Evolutionary conservation across 202 grass and related monocot species (phyloP), one percentile per base, ranked within the genome.

Genomic region (Panicum hallii): DNA sequence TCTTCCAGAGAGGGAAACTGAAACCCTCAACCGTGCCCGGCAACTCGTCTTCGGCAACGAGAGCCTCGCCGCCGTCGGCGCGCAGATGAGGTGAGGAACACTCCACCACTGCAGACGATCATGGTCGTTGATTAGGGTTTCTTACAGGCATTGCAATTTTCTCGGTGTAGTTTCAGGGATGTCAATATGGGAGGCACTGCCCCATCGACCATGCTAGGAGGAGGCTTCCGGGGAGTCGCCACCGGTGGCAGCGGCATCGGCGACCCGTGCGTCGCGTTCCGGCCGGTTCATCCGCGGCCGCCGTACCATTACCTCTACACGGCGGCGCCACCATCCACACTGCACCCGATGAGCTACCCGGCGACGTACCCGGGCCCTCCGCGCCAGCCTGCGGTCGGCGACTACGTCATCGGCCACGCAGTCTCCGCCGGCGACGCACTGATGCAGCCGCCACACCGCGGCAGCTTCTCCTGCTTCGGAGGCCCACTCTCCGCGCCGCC

Each of bases 1-100:
- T 87, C 46, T 64, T 71, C 43, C 77, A 99, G 97, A 99, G 90
- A 99, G 93, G 77, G 97, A 99, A 77, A 99, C 93, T 9, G 97
- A 99, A 82, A 94, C 91, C 63, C 97, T 99, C 65, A 97, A 94
- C 75, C 93, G 97, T 64, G 97, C 97, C 55, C 92, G 97, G 50
- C 97, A 99, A 70, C 93, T 99, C 71, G 93, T 97, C 66, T 99
- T 99, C 88, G 92, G 92, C 82, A 99, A 99, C 75, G 93, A 99
- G 32, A 82, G 86, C 45, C 90, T 97, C 56, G 70, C 83, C 5
- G 36, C 84, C 30, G 71, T 86, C 74, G 88, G 87, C 26, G 74
- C 84, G 7, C 92, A 91, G 36, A 90, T 94, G 77, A 94, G 93
- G 97, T 94, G 26, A 55, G 10, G 16, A 36, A n/a, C 16, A 34